These are phyloP conservation scores for Saitozyma sp. DNA, from an alignment of 768 basidiomycete species.

Conservation along the genomic window DNA sequence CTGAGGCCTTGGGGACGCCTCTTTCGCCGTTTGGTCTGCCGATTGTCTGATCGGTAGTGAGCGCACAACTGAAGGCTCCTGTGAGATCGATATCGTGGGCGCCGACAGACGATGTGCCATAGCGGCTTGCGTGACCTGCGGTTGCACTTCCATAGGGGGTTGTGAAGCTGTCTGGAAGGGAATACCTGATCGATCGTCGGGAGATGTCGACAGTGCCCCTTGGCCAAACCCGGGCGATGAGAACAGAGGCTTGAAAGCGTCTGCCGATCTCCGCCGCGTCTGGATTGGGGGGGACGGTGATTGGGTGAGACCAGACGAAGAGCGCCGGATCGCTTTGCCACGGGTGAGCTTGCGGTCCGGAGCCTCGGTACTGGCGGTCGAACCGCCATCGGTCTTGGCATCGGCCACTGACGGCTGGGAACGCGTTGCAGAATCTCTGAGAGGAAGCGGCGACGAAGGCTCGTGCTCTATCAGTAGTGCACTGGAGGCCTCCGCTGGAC, in stretches of 20 bases:
- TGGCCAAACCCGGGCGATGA: constrained; percentile 1
- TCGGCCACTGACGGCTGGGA: neutral
- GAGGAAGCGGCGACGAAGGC: too few species aligned
- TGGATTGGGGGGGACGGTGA: neutral
- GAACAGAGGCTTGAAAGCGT: constrained; percentile 1
- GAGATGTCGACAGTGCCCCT: neutral
- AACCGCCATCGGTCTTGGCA: constrained; percentile 9
- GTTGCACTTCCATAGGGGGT: too few species aligned
- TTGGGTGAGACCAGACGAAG: constrained; percentile 22
- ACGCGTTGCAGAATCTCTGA: neutral
- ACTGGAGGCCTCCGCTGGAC: too few species aligned
- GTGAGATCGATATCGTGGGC: neutral
- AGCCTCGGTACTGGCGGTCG: neutral
- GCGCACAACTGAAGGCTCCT: too few species aligned
- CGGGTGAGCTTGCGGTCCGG: constrained; percentile 24
- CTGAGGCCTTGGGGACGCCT: too few species aligned
- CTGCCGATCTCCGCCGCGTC: neutral
- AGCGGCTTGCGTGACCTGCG: neutral
- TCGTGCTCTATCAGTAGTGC: too few species aligned
- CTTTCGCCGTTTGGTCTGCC: too few species aligned
- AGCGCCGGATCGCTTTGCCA: constrained; percentile 24
- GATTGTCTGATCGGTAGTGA: too few species aligned
- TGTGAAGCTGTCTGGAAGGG: neutral
- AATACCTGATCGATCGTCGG: too few species aligned
- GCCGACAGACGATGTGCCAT: neutral